Evolutionary conservation across 495 filamentous ascomycete genomes (phyloP), one percentile per base, ranked within the genome.

Genomic region (Neurospora sp.): DNA sequence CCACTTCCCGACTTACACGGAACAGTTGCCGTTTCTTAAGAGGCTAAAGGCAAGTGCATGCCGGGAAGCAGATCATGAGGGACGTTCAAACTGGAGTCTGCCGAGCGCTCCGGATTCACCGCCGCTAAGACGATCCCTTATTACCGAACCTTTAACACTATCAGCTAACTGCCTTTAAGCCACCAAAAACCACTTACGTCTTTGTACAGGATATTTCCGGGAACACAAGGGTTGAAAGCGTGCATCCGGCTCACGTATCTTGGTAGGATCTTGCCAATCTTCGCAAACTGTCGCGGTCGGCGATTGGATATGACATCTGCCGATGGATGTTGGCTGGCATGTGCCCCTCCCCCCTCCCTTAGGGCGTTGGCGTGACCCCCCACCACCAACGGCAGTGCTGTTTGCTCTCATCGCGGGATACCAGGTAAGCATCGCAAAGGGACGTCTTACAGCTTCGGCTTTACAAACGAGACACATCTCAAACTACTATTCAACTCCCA

Each of bases 291-390:
- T 65, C 35, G 72, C 42, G 35, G 74, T 16, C 14, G 41, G 3
- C 77, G 72, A 80, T 80, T 80, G 78, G 78, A 79, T 71, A 42
- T 74, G 65, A 77, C 78, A 80, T 80, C 77, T 80, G 78, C 78
- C 78, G 78, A 80, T 73, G 71, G 72, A 72, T 59, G 73, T 71
- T 74, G 68, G 45, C 70, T 73, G 42, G 47, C 27, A 44, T 69
- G 40, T 71, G 39, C 75, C 72, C 72, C 75, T 74, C 75, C 78
- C 53, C 77, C 73, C 75, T 73, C 77, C 72, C 71, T 70, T 70
- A 68, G 40, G 40, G n/a, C 38, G 38, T 69, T 65, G 27, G 40
- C n/a, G 22, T 47, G 22, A 65, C 20, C 38, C 59, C 73, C 73
- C 39, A 40, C 68, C 41, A 69, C 70, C 72, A 69, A 6, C 53